phyloP scores from a whole-genome alignment of 768 basidiomycete species.

The Holtermannia corniformis region DNA sequence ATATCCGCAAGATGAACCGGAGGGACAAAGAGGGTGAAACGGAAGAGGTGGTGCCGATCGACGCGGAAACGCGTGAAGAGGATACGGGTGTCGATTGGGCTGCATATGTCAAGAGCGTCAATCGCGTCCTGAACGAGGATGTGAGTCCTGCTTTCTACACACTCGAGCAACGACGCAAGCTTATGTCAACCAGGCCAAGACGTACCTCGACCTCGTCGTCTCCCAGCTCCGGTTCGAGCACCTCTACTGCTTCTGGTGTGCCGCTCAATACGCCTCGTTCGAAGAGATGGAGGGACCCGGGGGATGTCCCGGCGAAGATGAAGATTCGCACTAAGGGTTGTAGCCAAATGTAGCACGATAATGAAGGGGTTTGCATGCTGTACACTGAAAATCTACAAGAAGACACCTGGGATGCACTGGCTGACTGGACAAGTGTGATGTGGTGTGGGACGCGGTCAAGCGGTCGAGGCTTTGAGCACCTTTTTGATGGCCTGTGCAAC shows the following conservation, averaged over 20 bases:
- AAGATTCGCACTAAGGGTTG: conserved; percentile 40
- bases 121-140: conserved; percentile 35
- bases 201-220: conserved; percentile 30
- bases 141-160: conserved; percentile 22
- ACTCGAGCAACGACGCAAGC: no score
- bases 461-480: not conserved
- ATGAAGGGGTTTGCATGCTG: not conserved
- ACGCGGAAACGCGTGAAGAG: no score
- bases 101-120: conserved; percentile 7
- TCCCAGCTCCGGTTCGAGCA: conserved; percentile 33
- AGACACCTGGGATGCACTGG: not conserved
- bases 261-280: conserved; percentile 25
- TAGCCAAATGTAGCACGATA: not conserved
- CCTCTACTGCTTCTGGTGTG: conserved; percentile 40
- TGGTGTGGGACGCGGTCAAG: no score
- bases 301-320: conserved; percentile 39
- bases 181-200: conserved; percentile 16
- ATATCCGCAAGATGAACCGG: not conserved
- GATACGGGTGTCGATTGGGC: not conserved
- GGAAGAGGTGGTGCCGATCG: conserved; percentile 18
- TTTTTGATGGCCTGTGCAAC: not conserved
- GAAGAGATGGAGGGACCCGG: conserved; percentile 38
- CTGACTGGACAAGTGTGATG: no score
- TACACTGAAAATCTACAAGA: not conserved
- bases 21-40: conserved; percentile 17